Percentiles rank a stretch among this genome's conserved stretches.
Evolutionary conservation across 73 alveolate species (phyloP).

Genomic region (Stentor coeruleus): DNA sequence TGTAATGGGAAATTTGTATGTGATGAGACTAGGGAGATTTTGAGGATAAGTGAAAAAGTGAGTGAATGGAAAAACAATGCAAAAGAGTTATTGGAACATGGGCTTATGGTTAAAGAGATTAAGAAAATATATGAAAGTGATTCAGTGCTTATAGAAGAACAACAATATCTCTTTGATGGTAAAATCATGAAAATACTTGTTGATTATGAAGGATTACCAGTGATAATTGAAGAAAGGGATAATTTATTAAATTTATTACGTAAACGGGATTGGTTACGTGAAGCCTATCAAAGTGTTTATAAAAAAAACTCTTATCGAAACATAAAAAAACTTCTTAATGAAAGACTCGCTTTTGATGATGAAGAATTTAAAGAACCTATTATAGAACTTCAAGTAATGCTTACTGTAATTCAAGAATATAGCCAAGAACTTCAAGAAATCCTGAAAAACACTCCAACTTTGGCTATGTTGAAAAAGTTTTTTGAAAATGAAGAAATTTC

Average conservation of each 20-base stretch:
- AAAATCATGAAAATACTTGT: conserved; percentile 10
- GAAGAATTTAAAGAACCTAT: not conserved
- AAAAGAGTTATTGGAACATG: conserved; percentile 3
- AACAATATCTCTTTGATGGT: conserved; percentile 13
- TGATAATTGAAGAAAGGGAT: not conserved
- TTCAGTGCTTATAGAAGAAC: not conserved
- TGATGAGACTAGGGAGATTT: conserved; percentile 1
- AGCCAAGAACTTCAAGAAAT: conserved; percentile 6
- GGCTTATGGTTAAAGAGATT: not conserved
- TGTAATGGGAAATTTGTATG: not conserved
- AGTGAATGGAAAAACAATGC: not conserved
- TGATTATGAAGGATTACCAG: conserved; percentile 24
- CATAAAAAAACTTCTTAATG: not conserved
- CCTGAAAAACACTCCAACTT: not conserved
- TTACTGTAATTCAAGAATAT: not conserved
- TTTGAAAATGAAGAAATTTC: not conserved
- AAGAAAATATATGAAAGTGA: not conserved
- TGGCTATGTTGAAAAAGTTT: conserved; percentile 8
- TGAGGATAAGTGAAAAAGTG: not conserved
- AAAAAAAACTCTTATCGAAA: not conserved
- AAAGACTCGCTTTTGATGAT: not conserved
- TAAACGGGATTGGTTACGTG: conserved; percentile 16
- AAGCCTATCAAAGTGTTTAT: conserved; percentile 26
- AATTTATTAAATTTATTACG: not conserved
- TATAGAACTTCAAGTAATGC: not conserved